Percentiles rank a stretch among this genome's conserved stretches.
phyloP scores from a whole-genome alignment of 331 rosid species.

The Quercus phellos region DNA sequence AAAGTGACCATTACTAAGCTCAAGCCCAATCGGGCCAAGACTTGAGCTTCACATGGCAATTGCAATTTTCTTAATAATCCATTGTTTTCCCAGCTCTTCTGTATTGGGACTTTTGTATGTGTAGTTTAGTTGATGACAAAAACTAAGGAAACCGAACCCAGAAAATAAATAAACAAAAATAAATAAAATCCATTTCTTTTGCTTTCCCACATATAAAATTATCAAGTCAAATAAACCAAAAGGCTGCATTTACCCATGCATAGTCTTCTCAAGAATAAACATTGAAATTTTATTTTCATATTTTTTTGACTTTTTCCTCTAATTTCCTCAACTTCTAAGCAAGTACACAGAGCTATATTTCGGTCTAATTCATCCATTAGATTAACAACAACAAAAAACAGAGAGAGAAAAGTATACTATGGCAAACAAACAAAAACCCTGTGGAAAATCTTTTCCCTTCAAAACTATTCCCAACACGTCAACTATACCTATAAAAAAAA shows the following conservation, averaged over 20 bases:
- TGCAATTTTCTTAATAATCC: background rate
- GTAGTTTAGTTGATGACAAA: background rate
- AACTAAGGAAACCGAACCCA: background rate
- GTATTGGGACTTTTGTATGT: background rate
- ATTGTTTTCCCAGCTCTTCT: background rate
- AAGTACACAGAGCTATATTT: background rate
- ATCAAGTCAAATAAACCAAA: background rate
- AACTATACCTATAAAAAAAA: background rate
- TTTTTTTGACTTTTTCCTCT: background rate
- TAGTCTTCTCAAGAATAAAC: background rate
- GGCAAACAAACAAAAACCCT: background rate
- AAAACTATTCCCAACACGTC: background rate
- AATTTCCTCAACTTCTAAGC: background rate
- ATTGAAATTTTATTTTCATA: background rate
- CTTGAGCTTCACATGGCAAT: background rate
- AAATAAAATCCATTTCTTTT: background rate
- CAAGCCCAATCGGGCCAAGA: background rate
- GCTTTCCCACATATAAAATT: background rate
- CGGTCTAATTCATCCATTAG: background rate
- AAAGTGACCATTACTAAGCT: background rate
- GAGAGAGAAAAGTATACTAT: background rate
- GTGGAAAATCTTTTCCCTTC: background rate
- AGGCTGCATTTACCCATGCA: background rate
- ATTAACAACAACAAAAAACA: background rate
- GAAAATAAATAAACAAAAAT: background rate